phyloP scores from a whole-genome alignment of 768 basidiomycete species.

The Lactifluus piperatus region DNA sequence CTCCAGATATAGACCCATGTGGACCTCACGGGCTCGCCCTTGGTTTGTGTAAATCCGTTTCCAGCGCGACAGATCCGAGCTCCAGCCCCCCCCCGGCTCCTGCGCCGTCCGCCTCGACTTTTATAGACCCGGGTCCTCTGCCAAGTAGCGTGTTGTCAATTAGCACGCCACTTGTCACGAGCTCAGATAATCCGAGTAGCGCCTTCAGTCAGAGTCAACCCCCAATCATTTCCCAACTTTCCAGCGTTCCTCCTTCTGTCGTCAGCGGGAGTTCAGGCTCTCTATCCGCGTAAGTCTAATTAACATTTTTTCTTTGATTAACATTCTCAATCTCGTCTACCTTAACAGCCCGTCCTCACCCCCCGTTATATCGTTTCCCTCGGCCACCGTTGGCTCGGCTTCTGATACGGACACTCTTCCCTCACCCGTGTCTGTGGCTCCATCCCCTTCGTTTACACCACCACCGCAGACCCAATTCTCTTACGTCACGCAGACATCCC shows the following conservation, averaged over 20 bases:
- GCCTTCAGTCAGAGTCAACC: not conserved
- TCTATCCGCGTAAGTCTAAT: not conserved
- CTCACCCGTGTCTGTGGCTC: slow-evolving; percentile 11
- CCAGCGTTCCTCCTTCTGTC: not conserved
- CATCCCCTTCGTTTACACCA: slow-evolving; percentile 20
- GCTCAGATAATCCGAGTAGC: not conserved
- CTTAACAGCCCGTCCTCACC: slow-evolving; percentile 2
- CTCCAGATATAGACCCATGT: no score
- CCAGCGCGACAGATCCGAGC: no score
- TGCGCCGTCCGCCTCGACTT: no score
- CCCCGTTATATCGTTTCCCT: slow-evolving; percentile 14
- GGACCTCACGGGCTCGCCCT: no score
- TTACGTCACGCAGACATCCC: slow-evolving; percentile 29
- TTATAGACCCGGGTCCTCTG: not conserved
- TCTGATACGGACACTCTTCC: not conserved
- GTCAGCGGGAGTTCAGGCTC: not conserved
- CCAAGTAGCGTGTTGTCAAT: not conserved
- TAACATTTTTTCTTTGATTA: not conserved
- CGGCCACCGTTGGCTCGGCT: not conserved
- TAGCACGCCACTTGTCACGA: not conserved
- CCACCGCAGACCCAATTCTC: slow-evolving; percentile 29
- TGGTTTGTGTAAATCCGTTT: no score
- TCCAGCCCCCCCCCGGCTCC: no score
- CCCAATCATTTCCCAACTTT: not conserved
- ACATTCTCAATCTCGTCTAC: not conserved